Evolutionary conservation across 805 yeast species (phyloP).

Genomic region (Hyphopichia homilentoma): DNA sequence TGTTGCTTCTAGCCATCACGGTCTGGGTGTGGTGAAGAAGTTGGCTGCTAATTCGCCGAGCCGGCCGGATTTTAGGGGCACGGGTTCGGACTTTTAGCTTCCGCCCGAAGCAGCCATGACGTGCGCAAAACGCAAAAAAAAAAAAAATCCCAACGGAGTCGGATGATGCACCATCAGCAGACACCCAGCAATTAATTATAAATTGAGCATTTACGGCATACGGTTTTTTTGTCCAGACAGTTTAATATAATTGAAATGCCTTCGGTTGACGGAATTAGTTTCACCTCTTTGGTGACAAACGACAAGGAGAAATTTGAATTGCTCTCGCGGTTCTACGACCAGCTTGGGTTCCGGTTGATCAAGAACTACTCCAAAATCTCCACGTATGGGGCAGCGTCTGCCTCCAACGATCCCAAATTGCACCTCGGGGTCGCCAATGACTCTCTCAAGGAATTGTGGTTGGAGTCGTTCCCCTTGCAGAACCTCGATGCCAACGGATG

Average conservation of each 20-base stretch:
- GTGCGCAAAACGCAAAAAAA: too few relatives aligned
- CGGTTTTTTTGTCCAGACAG: too few relatives aligned
- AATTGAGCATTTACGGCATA: too few relatives aligned
- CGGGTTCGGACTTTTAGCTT: neutral
- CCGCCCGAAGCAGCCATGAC: too few relatives aligned
- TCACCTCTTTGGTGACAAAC: constrained; percentile 58
- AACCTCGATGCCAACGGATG: constrained; percentile 29
- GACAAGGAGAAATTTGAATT: constrained; percentile 43
- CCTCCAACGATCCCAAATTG: constrained; percentile 19
- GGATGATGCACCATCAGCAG: too few relatives aligned
- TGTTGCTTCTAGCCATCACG: too few relatives aligned
- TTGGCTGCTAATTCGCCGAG: neutral
- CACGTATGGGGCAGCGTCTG: constrained; percentile 27
- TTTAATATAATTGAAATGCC: too few relatives aligned
- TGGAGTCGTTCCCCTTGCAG: constrained; percentile 61
- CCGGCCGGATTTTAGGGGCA: neutral
- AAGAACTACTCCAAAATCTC: constrained; percentile 57
- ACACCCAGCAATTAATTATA: too few relatives aligned
- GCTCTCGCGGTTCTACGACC: constrained; percentile 53
- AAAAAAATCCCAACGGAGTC: too few relatives aligned
- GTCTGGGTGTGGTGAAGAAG: neutral
- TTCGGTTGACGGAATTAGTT: constrained; percentile 39
- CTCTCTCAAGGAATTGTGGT: constrained; percentile 68
- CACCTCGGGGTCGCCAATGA: constrained; percentile 59
- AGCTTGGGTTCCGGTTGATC: constrained; percentile 57